Conservation (phyloP, 768 basidiomycete genomes). For the Boletus tomentosulus region DNA sequence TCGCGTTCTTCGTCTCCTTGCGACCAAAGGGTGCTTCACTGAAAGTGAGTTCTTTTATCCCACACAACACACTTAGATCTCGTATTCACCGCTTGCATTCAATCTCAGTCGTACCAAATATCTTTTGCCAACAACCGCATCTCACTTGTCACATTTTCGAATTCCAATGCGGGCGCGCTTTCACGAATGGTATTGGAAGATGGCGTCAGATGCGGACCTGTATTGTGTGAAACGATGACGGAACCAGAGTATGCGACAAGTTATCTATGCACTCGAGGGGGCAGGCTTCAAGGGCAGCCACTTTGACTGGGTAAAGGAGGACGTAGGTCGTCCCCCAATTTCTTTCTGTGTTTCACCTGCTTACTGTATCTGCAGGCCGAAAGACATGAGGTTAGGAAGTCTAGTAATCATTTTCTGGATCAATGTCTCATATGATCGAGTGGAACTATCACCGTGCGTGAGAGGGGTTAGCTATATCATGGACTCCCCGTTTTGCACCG, state of each 20-base stretch:
- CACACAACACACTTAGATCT: not conserved
- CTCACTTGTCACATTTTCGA: slow-evolving; percentile 24
- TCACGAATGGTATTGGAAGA: slow-evolving; percentile 7
- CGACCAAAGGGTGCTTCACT: slow-evolving; percentile 28
- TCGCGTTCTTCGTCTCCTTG: slow-evolving; percentile 29
- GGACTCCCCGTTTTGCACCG: slow-evolving; percentile 21
- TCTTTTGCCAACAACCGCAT: slow-evolving; percentile 33
- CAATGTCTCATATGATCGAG: not conserved
- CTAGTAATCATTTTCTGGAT: too few relatives aligned
- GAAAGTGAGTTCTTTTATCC: slow-evolving; percentile 21
- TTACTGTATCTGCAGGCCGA: slow-evolving; percentile 7
- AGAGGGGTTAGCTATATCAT: slow-evolving; percentile 16
- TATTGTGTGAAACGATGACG: slow-evolving; percentile 23
- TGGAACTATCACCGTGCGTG: slow-evolving; percentile 26
- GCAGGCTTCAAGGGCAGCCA: slow-evolving; percentile 13
- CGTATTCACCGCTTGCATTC: not conserved
- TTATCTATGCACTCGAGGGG: slow-evolving; percentile 17
- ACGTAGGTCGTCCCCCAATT: slow-evolving; percentile 9
- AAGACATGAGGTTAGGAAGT: slow-evolving; percentile 10
- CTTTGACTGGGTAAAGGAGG: slow-evolving; percentile 22
- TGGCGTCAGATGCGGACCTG: slow-evolving; percentile 9
- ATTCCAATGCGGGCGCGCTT: slow-evolving; percentile 8
- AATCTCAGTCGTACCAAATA: slow-evolving; percentile 20
- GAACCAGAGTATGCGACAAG: slow-evolving; percentile 23
- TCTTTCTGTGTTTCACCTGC: too few relatives aligned